Conservation (phyloP, 2,329 filamentous ascomycete genomes). For the Xylaria polymorpha region DNA sequence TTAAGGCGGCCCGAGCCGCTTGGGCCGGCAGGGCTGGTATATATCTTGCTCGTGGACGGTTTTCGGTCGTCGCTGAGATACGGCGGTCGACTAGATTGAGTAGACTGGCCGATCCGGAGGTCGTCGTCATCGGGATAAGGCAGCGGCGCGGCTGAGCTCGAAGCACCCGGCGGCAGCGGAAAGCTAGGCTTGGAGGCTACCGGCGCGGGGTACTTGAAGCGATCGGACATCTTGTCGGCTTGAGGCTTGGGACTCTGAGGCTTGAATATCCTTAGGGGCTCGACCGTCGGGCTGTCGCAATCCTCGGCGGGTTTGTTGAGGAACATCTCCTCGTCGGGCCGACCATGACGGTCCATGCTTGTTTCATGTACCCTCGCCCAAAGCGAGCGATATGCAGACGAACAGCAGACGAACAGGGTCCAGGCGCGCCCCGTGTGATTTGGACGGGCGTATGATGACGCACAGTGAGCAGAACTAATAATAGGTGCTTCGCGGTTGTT, state of each 20-base stretch:
- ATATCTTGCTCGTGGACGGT: constrained; percentile 50
- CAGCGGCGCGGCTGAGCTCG: constrained; percentile 74
- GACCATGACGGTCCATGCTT: constrained; percentile 68
- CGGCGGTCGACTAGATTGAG: constrained; percentile 54
- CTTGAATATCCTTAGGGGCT: constrained; percentile 87
- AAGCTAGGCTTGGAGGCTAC: constrained; percentile 67
- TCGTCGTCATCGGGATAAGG: constrained; percentile 81
- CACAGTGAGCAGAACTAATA: constrained; percentile 42
- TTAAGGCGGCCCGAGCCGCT: constrained; percentile 57
- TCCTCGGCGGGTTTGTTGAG: constrained; percentile 69
- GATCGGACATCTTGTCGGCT: constrained; percentile 52
- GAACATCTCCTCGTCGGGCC: constrained; percentile 86
- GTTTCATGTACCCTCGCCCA: constrained; percentile 43
- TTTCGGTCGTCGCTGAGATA: constrained; percentile 58
- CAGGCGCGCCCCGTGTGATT: constrained; percentile 27
- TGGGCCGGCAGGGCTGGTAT: constrained; percentile 51
- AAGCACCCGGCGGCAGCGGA: constrained; percentile 74
- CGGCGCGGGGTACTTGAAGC: constrained; percentile 65
- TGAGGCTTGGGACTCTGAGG: constrained; percentile 72
- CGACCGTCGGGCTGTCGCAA: constrained; percentile 80
- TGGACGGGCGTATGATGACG: constrained; percentile 43
- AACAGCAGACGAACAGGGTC: constrained; percentile 21
- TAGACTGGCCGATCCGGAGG: constrained; percentile 56
- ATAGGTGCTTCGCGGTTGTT: constrained; percentile 42
- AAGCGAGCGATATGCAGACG: constrained; percentile 40